Percentiles rank a stretch among this genome's conserved stretches.
These are phyloP conservation scores for Ichthyophthirius multifiliis DNA, from an alignment of 169 alveolate species.

Conservation along the genomic window DNA sequence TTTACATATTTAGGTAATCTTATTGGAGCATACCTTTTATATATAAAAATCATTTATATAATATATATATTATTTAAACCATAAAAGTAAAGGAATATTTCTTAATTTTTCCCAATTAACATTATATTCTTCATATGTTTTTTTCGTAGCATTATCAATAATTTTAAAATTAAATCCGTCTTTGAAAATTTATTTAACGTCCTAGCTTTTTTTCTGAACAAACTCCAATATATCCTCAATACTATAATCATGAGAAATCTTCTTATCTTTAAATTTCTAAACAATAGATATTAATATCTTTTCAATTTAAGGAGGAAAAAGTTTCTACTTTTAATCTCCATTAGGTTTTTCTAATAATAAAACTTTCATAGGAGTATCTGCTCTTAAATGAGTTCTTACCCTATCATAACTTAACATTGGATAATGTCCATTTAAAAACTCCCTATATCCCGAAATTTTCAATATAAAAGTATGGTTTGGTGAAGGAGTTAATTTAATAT, in stretches of 20 bases:
- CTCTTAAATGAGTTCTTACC: constrained; percentile 63
- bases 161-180: not conserved
- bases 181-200: not conserved
- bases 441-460: constrained; percentile 61
- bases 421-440: constrained; percentile 62
- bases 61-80: not conserved
- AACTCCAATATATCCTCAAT: not conserved
- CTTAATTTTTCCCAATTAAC: not conserved
- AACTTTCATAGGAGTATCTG: constrained; percentile 26
- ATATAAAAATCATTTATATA: not conserved
- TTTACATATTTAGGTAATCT: not conserved
- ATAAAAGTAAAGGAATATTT: not conserved
- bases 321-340: not conserved
- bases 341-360: constrained; percentile 48
- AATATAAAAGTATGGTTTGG: constrained; percentile 33
- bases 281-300: not conserved
- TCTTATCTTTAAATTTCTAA: not conserved
- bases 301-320: constrained; percentile 35
- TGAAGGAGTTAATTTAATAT: constrained; percentile 19
- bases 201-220: not conserved
- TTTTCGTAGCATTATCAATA: not conserved
- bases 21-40: not conserved
- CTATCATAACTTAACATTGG: constrained; percentile 64
- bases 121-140: not conserved
- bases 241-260: not conserved